Percentiles rank a stretch among this genome's conserved stretches.
phyloP scores from a whole-genome alignment of 257 asterid species.

The Datura wrightii region DNA sequence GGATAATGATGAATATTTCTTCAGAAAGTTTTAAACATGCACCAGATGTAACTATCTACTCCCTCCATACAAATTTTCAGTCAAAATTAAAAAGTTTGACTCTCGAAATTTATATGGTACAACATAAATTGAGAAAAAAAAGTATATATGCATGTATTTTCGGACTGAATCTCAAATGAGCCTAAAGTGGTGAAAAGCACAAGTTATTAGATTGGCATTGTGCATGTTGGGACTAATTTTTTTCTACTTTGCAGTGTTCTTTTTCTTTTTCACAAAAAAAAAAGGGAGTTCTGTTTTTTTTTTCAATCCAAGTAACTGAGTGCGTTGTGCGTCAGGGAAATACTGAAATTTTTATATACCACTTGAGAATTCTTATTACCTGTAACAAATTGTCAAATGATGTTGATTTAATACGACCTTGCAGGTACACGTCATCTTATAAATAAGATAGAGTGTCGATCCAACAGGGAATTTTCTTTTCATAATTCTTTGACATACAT shows the following conservation, averaged over 20 bases:
- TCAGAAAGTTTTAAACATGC: neutral
- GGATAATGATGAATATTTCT: conserved; percentile 11
- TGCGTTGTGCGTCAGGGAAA: neutral
- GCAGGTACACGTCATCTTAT: neutral
- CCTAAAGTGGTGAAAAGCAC: neutral
- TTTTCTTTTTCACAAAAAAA: neutral
- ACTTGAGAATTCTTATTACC: neutral
- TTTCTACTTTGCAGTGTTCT: neutral
- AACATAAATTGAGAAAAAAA: too few species aligned
- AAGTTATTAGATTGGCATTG: neutral
- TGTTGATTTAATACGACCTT: neutral
- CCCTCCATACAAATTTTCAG: neutral
- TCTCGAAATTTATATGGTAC: neutral
- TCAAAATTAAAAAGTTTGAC: neutral
- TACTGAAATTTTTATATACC: neutral
- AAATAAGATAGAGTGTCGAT: too few species aligned
- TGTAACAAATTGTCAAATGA: neutral
- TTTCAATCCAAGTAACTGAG: neutral
- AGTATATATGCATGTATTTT: neutral
- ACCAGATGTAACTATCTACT: neutral
- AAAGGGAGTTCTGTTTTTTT: neutral
- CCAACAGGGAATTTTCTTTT: too few species aligned
- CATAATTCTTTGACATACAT: too few species aligned
- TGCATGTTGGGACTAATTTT: neutral
- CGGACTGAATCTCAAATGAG: too few species aligned